Base-by-base conservation (phyloP, 2,329 filamentous ascomycete genomes). In the Ramichloridium luteum region DNA sequence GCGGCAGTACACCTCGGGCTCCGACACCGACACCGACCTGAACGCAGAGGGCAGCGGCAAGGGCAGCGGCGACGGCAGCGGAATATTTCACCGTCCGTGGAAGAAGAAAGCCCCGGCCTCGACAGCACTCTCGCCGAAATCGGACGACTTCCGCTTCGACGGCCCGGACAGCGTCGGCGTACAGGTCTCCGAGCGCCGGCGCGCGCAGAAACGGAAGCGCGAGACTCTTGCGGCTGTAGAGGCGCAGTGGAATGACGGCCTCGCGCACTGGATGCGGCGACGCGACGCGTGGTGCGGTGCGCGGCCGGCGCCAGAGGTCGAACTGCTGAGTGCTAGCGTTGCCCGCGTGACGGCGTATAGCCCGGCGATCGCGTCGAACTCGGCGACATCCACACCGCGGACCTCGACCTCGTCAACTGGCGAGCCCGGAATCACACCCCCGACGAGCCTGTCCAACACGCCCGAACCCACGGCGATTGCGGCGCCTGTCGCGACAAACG, bases 211-310 rank as follows among this genome's bases (percentile, higher is more conserved):
- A 40, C 46, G 54, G 30, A 56, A 56, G 40, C 50, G 60, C 25
- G 46, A 51, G 31, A 39, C 47, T 28, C 44, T 46, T 9, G 38
- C 63, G 30, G 54, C 60, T 33, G 48, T 52, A 16, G 64, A 67
- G 40, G 60, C 62, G 56, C 36, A 38, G 5, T 92, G 80, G 77
- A 96, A 94, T 48, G 65, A 77, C 22, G 88, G 88, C 0, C 55
- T 94, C 35, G 70, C 75, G n/a, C 80, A 79, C 53, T 96, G 83
- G 58, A 71, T 77, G 37, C 72, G 77, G 16, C 67, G 82, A 36
- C 70, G 86, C 29, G 75, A 93, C 58, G 76, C 74, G 5, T 96
- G 88, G 88, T 88, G 85, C 1, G 78, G 80, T 17, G 86, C 84
- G 17, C 64, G 68, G 8, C 70, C 40, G 65, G 68, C 53, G 60